These are phyloP conservation scores for Mucor mucedo DNA, from an alignment of 371 early-diverging fungal species.

Conservation along the genomic window DNA sequence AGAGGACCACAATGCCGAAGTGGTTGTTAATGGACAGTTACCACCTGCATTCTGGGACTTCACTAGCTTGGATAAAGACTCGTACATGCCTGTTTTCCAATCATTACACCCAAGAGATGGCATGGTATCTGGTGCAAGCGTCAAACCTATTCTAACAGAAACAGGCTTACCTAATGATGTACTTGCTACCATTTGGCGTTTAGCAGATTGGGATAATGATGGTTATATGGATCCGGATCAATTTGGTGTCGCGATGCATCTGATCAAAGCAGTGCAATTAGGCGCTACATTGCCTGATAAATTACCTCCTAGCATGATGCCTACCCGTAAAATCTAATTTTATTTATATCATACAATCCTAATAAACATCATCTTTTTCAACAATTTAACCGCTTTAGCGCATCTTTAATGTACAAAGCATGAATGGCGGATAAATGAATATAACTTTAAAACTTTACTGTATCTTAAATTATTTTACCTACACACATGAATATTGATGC, in stretches of 20 bases:
- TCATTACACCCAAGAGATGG: conserved; percentile 63
- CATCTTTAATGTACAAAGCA: too few relatives aligned
- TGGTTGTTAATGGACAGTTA: conserved; percentile 26
- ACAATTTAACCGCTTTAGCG: too few relatives aligned
- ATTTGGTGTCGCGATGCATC: conserved; percentile 71
- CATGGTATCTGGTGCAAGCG: conserved; percentile 58
- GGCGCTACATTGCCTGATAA: conserved; percentile 58
- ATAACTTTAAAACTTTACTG: too few relatives aligned
- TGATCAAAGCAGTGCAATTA: conserved; percentile 51
- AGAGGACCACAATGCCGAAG: conserved; percentile 13
- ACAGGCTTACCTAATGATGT: conserved; percentile 57
- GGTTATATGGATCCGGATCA: conserved; percentile 72
- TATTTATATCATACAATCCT: neutral
- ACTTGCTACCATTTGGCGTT: conserved; percentile 69
- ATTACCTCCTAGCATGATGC: conserved; percentile 46
- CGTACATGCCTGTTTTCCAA: conserved; percentile 24
- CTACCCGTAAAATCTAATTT: conserved; percentile 33
- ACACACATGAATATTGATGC: too few relatives aligned
- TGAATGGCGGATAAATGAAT: too few relatives aligned
- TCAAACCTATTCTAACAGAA: conserved; percentile 61
- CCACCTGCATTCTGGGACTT: conserved; percentile 56
- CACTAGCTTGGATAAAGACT: conserved; percentile 51
- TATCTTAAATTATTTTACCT: too few relatives aligned
- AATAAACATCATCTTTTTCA: neutral
- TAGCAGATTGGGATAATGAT: conserved; percentile 74